These are phyloP conservation scores for Dendrocalamus latiflorus DNA, from an alignment of 202 grass and related monocot genomes.

Conservation along the genomic window DNA sequence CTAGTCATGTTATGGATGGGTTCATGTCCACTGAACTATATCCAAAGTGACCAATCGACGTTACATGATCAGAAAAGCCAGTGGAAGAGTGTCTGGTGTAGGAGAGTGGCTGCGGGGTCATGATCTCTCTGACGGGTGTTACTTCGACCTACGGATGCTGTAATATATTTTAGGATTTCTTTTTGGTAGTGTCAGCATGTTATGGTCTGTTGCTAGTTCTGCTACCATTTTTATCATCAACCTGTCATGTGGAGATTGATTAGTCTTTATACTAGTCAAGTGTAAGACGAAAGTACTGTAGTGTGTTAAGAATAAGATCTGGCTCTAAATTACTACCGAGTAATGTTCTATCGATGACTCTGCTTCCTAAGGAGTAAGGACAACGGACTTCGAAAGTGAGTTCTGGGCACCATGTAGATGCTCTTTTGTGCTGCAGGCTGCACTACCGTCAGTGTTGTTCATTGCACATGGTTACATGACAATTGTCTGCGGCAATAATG, in stretches of 20 bases:
- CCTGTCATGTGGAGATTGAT: slow-evolving; percentile 11
- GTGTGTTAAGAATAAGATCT: background rate
- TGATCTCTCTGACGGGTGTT: slow-evolving; percentile 25
- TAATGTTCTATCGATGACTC: background rate
- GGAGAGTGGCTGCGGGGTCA: slow-evolving; percentile 21
- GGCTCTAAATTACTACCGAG: background rate
- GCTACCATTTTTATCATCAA: background rate
- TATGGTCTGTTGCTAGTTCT: background rate
- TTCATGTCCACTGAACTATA: background rate
- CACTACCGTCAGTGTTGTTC: background rate
- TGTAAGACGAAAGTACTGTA: background rate
- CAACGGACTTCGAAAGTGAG: background rate
- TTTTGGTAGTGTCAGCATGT: background rate
- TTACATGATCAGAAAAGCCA: background rate
- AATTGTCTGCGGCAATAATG: background rate
- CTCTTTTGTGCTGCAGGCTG: background rate
- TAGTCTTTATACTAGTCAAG: slow-evolving; percentile 1
- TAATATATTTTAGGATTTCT: slow-evolving; percentile 24
- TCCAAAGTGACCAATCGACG: background rate
- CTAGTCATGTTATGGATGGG: slow-evolving; percentile 27
- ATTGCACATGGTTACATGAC: background rate
- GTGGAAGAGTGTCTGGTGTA: background rate
- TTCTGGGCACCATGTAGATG: background rate
- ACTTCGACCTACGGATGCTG: slow-evolving; percentile 19
- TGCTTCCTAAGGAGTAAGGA: background rate